These are phyloP conservation scores for Colletotrichum sidae DNA, from an alignment of 2,329 filamentous ascomycete genomes.

Conservation along the genomic window DNA sequence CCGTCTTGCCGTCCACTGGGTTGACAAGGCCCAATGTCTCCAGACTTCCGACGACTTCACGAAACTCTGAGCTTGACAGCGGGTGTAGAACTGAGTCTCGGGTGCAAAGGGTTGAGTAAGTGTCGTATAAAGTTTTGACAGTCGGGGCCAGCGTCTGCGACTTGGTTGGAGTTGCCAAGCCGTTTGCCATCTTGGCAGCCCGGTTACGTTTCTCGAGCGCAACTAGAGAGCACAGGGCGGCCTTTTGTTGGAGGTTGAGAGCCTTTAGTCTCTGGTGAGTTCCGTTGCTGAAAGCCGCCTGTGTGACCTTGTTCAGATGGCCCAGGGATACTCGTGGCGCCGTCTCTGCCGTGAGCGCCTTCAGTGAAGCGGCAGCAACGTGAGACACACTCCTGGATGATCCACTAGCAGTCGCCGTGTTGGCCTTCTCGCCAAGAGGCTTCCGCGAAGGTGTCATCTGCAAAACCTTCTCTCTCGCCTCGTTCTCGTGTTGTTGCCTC, in stretches of 20 bases:
- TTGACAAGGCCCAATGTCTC: conserved; percentile 87
- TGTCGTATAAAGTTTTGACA: conserved; percentile 84
- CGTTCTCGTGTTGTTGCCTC: conserved; percentile 76
- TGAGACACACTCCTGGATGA: conserved; percentile 57
- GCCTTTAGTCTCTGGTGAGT: conserved; percentile 85
- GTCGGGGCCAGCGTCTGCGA: conserved; percentile 75
- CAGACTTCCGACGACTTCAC: conserved; percentile 89
- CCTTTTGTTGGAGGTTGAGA: conserved; percentile 96
- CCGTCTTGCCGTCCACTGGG: conserved; percentile 76
- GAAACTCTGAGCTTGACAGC: conserved; percentile 90
- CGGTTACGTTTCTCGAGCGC: conserved; percentile 84
- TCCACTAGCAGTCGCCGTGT: conserved; percentile 65
- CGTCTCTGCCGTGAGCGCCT: conserved; percentile 76
- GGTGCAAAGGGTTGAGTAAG: conserved; percentile 85
- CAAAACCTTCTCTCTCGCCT: conserved; percentile 65
- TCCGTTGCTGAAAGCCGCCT: conserved; percentile 90
- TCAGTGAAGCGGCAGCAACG: conserved; percentile 65
- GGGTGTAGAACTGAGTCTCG: conserved; percentile 90
- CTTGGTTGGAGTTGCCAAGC: conserved; percentile 70
- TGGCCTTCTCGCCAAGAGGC: conserved; percentile 84
- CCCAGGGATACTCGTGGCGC: conserved; percentile 90
- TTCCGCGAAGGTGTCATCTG: conserved; percentile 78
- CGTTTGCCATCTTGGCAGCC: conserved; percentile 56
- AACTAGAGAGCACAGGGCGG: conserved; percentile 87
- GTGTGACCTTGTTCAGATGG: conserved; percentile 92